Evolutionary conservation across 768 basidiomycete genomes (phyloP).

Genomic region (Leccinum obscurum): DNA sequence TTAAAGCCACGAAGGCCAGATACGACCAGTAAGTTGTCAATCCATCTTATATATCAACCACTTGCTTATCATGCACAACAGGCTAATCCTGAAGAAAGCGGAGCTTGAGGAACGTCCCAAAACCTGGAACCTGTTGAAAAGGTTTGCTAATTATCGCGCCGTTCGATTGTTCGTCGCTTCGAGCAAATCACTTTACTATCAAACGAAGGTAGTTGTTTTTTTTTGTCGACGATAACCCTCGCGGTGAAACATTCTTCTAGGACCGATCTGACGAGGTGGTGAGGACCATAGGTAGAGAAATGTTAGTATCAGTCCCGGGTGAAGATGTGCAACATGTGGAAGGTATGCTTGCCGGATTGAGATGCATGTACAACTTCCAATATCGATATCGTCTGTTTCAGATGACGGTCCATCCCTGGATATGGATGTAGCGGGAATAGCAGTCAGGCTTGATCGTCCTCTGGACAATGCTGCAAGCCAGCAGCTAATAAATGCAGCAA

Average conservation of each 20-base stretch:
- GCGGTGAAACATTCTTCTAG: too few relatives aligned
- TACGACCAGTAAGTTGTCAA: too few relatives aligned
- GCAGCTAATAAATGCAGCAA: constrained; percentile 4
- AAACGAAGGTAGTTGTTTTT: too few relatives aligned
- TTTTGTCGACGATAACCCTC: too few relatives aligned
- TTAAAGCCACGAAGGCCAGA: too few relatives aligned
- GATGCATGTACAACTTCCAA: background rate
- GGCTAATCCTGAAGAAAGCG: background rate
- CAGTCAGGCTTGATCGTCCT: constrained; percentile 6
- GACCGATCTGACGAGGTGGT: too few relatives aligned
- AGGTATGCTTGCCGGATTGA: background rate
- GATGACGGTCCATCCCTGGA: background rate
- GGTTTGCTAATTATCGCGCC: constrained; percentile 4
- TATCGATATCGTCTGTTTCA: background rate
- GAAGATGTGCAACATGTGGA: background rate
- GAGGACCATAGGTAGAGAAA: too few relatives aligned
- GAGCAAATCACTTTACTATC: background rate
- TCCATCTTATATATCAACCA: too few relatives aligned
- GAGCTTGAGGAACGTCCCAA: constrained; percentile 1
- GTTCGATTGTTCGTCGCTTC: constrained; percentile 5
- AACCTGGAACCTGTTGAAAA: constrained; percentile 8
- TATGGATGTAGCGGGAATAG: background rate
- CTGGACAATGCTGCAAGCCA: constrained; percentile 6
- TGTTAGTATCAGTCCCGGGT: background rate
- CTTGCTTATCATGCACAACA: too few relatives aligned